Conservation (phyloP, 805 yeast species). For the Candida piceae region DNA sequence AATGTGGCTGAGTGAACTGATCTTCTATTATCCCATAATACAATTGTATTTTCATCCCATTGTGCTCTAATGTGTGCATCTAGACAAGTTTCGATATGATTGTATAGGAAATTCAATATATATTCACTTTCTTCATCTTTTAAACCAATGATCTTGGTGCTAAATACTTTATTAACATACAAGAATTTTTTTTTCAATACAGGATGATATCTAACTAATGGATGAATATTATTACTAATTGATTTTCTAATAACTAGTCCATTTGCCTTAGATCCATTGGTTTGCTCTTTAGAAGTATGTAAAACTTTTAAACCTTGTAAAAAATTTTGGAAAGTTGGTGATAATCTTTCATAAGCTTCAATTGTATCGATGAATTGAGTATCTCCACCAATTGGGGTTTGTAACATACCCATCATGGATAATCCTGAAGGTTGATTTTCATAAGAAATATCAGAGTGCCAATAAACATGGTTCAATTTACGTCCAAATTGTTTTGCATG, state of each 20-base stretch:
- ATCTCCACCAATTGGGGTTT: slow-evolving; percentile 55
- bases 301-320: slow-evolving; percentile 54
- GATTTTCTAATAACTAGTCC: slow-evolving; percentile 61
- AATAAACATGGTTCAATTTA: slow-evolving; percentile 35
- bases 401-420: slow-evolving; percentile 58
- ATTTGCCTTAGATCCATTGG: slow-evolving; percentile 40
- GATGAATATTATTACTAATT: slow-evolving; percentile 53
- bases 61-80: slow-evolving; percentile 59
- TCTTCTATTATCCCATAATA: slow-evolving; percentile 68
- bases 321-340: slow-evolving; percentile 53
- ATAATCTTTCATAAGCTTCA: slow-evolving; percentile 61
- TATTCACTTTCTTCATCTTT: slow-evolving; percentile 61
- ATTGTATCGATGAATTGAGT: slow-evolving; percentile 59
- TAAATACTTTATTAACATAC: slow-evolving; percentile 50
- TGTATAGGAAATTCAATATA: slow-evolving; percentile 48
- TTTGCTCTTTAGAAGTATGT: slow-evolving; percentile 65
- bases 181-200: slow-evolving; percentile 53
- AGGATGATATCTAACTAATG: slow-evolving; percentile 60
- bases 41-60: slow-evolving; percentile 62
- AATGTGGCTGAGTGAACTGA: slow-evolving; percentile 57
- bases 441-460: slow-evolving; percentile 72
- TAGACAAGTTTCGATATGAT: slow-evolving; percentile 40
- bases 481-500: slow-evolving; percentile 28
- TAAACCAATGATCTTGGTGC: slow-evolving; percentile 58
- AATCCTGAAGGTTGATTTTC: slow-evolving; percentile 66